These are phyloP conservation scores for Escovopsis sp. DNA, from an alignment of 2,329 filamentous ascomycete genomes.

Conservation along the genomic window DNA sequence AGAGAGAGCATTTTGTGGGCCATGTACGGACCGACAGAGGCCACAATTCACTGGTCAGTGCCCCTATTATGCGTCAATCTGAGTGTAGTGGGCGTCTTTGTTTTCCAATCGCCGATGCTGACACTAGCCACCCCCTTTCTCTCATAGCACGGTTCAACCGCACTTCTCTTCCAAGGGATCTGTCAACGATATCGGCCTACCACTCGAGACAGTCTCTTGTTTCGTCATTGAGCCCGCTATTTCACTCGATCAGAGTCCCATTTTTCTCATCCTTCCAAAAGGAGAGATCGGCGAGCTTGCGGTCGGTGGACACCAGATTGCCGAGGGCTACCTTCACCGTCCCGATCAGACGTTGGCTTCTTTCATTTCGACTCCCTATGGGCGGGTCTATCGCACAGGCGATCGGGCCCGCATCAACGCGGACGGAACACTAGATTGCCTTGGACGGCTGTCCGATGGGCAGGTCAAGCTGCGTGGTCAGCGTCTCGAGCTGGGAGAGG, in stretches of 20 bases:
- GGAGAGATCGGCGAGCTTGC: conserved; percentile 67
- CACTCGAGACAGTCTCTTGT: conserved; percentile 66
- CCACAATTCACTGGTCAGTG: conserved; percentile 65
- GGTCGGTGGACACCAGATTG: conserved; percentile 66
- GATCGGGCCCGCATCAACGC: conserved; percentile 59
- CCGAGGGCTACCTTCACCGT: conserved; percentile 68
- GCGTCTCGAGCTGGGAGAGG: conserved; percentile 63
- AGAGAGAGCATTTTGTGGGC: conserved; percentile 59
- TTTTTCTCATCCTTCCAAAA: conserved; percentile 40
- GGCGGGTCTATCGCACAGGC: conserved; percentile 66
- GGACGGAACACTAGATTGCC: conserved; percentile 62
- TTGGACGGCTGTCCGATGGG: conserved; percentile 63
- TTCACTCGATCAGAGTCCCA: conserved; percentile 6
- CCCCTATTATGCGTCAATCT: too few relatives aligned
- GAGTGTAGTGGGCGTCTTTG: too few relatives aligned
- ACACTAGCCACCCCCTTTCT: too few relatives aligned
- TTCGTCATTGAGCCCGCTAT: conserved; percentile 45
- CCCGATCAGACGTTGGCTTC: conserved; percentile 55
- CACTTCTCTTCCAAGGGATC: conserved; percentile 39
- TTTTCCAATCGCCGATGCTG: too few relatives aligned
- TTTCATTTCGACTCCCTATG: conserved; percentile 55
- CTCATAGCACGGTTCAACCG: conserved; percentile 49
- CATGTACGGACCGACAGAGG: conserved; percentile 92
- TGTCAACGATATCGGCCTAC: conserved; percentile 58
- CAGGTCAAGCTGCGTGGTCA: conserved; percentile 83